A percentile compares a stretch with the other conserved stretches of the same genome.
phyloP scores from a whole-genome alignment of 169 alveolate genomes.

The Plasmodium relictum region DNA sequence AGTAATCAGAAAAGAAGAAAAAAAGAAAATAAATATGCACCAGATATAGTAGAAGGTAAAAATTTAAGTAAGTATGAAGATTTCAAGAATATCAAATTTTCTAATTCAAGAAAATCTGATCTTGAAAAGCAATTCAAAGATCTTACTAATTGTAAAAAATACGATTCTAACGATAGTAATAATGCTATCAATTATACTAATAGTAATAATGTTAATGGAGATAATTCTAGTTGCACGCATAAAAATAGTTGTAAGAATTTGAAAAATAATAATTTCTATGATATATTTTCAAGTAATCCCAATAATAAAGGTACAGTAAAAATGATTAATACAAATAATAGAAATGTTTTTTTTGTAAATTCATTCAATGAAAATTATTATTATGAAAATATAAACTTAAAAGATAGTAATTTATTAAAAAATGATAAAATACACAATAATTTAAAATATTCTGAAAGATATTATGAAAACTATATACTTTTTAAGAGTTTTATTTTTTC shows the following conservation, averaged over 20 bases:
- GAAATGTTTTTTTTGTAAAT: neutral
- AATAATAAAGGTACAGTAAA: too few species aligned
- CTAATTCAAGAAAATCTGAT: too few species aligned
- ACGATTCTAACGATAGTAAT: too few species aligned
- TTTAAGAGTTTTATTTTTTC: constrained; percentile 35
- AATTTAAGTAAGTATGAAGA: neutral
- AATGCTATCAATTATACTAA: too few species aligned
- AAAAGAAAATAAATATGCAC: neutral
- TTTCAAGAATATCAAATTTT: too few species aligned
- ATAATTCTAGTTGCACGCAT: too few species aligned
- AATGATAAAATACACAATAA: neutral
- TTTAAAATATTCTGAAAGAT: neutral
- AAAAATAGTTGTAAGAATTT: too few species aligned
- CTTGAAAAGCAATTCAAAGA: too few species aligned
- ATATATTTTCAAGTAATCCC: too few species aligned
- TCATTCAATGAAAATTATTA: neutral
- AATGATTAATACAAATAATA: neutral
- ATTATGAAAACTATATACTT: constrained; percentile 11
- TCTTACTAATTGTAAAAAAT: too few species aligned
- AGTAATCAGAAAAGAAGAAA: neutral
- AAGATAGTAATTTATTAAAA: neutral
- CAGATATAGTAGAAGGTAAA: neutral
- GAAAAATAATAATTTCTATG: too few species aligned
- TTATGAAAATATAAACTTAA: neutral
- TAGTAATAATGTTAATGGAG: too few species aligned